A percentile compares a stretch with the other conserved stretches of the same genome.
These are phyloP conservation scores for Triticum aestivum DNA, from an alignment of 176 grass and related monocot genomes.

Conservation along the genomic window IWGSC_CS_RefSeq_v2.1 NC_057795.1:676709289-676709788, in stretches of 20 bases:
- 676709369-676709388: constrained; percentile 87
- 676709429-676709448: not conserved
- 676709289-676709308: too few species aligned
- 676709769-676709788: constrained; percentile 56
- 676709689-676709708: constrained; percentile 66
- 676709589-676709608: constrained; percentile 69
- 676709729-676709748: constrained; percentile 51
- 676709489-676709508: not conserved
- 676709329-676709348: constrained; percentile 80
- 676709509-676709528: not conserved
- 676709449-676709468: not conserved
- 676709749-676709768: constrained; percentile 38
- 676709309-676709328: constrained; percentile 35
- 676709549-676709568: constrained; percentile 66
- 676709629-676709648: not conserved
- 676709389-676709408: constrained; percentile 72
- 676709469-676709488: constrained; percentile 5
- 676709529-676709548: constrained; percentile 67
- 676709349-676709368: constrained; percentile 77
- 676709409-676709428: not conserved
- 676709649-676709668: not conserved
- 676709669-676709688: constrained; percentile 72
- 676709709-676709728: constrained; percentile 86
- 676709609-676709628: constrained; percentile 9
- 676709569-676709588: constrained; percentile 79